A percentile compares a stretch with the other conserved stretches of the same genome.
Conservation (phyloP, 352 stramenopile species). For the Globisporangium spinosum region DNA sequence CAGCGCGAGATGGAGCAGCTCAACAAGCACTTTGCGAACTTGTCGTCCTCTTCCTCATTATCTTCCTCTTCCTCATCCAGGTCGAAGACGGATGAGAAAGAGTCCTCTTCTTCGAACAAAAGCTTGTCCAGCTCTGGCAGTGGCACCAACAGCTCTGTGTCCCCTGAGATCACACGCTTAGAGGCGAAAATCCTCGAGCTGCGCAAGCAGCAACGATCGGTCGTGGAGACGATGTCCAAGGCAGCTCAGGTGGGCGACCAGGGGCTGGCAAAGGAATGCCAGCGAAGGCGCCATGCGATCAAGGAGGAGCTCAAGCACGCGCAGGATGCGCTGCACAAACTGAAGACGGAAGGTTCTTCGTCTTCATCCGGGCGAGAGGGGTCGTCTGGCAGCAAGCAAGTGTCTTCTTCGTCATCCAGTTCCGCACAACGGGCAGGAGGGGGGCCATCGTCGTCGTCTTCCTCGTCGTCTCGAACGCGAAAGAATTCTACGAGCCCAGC, state of each 20-base stretch:
- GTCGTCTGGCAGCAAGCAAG: slow-evolving; percentile 10
- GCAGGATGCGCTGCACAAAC: slow-evolving; percentile 57
- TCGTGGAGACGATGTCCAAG: slow-evolving; percentile 72
- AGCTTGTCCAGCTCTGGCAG: slow-evolving; percentile 23
- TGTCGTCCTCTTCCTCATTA: slow-evolving; percentile 33
- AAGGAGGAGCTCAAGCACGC: slow-evolving; percentile 74
- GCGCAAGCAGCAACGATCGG: slow-evolving; percentile 71
- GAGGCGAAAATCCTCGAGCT: slow-evolving; percentile 74
- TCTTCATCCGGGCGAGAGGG: slow-evolving; percentile 6
- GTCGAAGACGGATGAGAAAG: slow-evolving; percentile 27
- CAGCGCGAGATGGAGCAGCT: slow-evolving; percentile 86
- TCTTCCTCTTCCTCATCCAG: slow-evolving; percentile 21
- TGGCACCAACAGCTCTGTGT: slow-evolving; percentile 25
- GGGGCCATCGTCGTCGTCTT: slow-evolving; percentile 11
- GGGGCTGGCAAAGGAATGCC: slow-evolving; percentile 70
- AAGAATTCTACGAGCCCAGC: slow-evolving; percentile 10
- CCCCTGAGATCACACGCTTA: slow-evolving; percentile 51
- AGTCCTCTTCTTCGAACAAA: slow-evolving; percentile 26
- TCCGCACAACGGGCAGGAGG: slow-evolving; percentile 6
- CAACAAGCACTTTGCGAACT: slow-evolving; percentile 61
- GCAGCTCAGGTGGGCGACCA: slow-evolving; percentile 67
- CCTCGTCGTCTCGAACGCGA: slow-evolving; percentile 6
- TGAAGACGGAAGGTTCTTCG: slow-evolving; percentile 45
- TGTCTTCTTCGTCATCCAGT: slow-evolving; percentile 8
- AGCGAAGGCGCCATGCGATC: slow-evolving; percentile 65